phyloP scores from a whole-genome alignment of 164 flowering plant genomes.

The Aristolochia contorta region DNA sequence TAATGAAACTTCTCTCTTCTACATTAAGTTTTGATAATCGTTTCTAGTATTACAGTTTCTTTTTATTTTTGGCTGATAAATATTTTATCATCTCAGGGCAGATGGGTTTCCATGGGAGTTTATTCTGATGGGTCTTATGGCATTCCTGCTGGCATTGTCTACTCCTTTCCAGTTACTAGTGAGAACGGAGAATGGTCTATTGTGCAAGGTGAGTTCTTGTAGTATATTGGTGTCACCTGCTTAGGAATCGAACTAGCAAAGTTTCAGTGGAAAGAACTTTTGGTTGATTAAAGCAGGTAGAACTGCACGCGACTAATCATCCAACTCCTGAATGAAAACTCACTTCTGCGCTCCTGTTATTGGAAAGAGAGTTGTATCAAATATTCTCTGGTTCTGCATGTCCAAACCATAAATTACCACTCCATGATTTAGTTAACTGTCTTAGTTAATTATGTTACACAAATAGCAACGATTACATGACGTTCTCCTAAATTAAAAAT shows the following conservation, averaged over 20 bases:
- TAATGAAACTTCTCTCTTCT: not conserved
- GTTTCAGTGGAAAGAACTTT: not conserved
- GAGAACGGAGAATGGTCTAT: conserved; percentile 81
- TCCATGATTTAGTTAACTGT: too few relatives aligned
- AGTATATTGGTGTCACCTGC: not conserved
- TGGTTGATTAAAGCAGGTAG: not conserved
- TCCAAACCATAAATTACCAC: too few relatives aligned
- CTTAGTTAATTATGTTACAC: too few relatives aligned
- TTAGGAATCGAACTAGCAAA: not conserved
- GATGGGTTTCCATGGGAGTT: conserved; percentile 94
- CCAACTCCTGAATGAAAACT: too few relatives aligned
- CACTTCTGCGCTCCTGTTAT: too few relatives aligned
- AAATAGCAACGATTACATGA: too few relatives aligned
- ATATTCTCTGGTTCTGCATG: too few relatives aligned
- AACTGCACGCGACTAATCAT: not conserved
- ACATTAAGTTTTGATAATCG: not conserved
- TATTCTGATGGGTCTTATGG: conserved; percentile 88
- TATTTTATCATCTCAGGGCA: conserved; percentile 36
- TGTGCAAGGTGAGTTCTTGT: conserved; percentile 48
- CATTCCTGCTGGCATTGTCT: conserved; percentile 57
- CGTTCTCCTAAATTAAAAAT: too few relatives aligned
- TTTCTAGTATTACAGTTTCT: not conserved
- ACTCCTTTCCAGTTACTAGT: conserved; percentile 91
- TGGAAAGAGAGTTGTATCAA: too few relatives aligned
- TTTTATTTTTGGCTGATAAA: not conserved